These are phyloP conservation scores for Parasarocladium wereldwijsianum DNA, from an alignment of 2,329 filamentous ascomycete genomes.

Conservation along the genomic window DNA sequence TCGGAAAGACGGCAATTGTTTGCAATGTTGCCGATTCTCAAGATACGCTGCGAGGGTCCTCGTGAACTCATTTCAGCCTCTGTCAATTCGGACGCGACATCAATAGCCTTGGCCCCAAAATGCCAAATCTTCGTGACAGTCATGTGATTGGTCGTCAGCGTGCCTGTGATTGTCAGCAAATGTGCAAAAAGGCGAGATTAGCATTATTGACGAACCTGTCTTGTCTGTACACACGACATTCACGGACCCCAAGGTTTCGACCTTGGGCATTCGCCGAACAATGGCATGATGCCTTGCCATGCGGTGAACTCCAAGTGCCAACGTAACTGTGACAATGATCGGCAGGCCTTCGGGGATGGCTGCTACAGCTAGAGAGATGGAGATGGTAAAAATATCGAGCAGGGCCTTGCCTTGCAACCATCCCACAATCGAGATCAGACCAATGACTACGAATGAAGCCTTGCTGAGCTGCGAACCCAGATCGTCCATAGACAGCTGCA, in stretches of 20 bases:
- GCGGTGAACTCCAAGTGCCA: conserved; percentile 84
- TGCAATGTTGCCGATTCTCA: conserved; percentile 89
- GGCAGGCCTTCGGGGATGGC: conserved; percentile 92
- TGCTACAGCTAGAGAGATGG: conserved; percentile 88
- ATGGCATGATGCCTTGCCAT: conserved; percentile 96
- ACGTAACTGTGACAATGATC: conserved; percentile 94
- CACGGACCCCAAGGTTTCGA: conserved; percentile 94
- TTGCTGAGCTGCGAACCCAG: conserved; percentile 92
- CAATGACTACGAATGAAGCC: conserved; percentile 90
- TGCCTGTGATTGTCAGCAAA: conserved; percentile 36
- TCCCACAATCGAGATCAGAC: conserved; percentile 79
- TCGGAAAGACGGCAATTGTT: conserved; percentile 81
- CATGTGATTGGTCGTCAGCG: conserved; percentile 96
- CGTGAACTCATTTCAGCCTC: conserved; percentile 42
- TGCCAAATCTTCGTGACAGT: conserved; percentile 95
- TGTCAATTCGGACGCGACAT: conserved; percentile 39
- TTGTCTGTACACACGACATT: conserved; percentile 99
- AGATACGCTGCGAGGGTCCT: conserved; percentile 56
- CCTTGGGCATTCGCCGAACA: conserved; percentile 87
- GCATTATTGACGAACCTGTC: conserved; percentile 42
- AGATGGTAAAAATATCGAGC: conserved; percentile 94
- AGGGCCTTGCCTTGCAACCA: conserved; percentile 79
- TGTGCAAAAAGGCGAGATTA: background rate
- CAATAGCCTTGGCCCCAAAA: conserved; percentile 50
- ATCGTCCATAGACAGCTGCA: conserved; percentile 96